phyloP scores from a whole-genome alignment of 2,329 filamentous ascomycete genomes.

The Sarocladiaceae sp. region DNA sequence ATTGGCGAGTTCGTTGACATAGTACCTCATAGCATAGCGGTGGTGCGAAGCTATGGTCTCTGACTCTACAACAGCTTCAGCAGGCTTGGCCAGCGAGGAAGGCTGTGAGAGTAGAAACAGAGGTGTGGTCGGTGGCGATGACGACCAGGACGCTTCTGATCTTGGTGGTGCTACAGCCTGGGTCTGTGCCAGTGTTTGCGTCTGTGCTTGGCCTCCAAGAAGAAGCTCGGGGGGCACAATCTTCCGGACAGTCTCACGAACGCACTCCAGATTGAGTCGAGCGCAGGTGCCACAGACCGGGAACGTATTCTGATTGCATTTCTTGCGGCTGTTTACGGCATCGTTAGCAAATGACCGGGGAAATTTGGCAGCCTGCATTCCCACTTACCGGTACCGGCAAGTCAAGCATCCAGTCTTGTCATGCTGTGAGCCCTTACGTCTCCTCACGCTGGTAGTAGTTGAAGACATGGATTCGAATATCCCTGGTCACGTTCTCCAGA shows the following conservation, averaged over 20 bases:
- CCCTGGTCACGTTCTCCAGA: too few relatives aligned
- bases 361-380: background rate
- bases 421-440: constrained; percentile 14
- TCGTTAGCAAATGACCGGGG: background rate
- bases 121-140: background rate
- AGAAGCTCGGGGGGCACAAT: constrained; percentile 10
- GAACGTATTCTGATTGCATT: constrained; percentile 15
- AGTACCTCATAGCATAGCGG: background rate
- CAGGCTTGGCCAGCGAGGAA: background rate
- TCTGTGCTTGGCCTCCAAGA: too few relatives aligned
- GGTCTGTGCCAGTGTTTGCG: too few relatives aligned
- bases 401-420: constrained; percentile 16
- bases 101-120: background rate
- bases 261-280: constrained; percentile 14
- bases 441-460: background rate
- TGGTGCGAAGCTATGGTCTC: background rate
- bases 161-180: background rate
- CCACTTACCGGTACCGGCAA: constrained; percentile 15
- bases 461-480: background rate
- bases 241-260: constrained; percentile 12
- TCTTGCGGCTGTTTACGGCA: constrained; percentile 12
- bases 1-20: background rate
- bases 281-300: constrained; percentile 14
- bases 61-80: background rate
- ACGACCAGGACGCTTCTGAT: background rate